phyloP scores from a whole-genome alignment of 768 basidiomycete species.

The Atractiella rhizophila region DNA sequence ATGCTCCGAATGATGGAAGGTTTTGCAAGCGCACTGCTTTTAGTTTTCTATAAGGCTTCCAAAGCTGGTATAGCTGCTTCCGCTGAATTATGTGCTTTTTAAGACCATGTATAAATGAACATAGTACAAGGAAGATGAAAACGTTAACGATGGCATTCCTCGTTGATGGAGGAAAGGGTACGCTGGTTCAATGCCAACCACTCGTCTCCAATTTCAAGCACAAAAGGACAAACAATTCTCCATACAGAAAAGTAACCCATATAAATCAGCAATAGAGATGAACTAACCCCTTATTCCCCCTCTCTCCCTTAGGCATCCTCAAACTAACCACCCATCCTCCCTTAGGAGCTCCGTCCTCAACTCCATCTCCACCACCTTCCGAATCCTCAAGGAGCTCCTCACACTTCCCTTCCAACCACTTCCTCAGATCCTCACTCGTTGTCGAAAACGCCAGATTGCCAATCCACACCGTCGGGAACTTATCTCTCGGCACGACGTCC shows the following conservation, averaged over 20 bases:
- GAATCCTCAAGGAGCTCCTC: background rate
- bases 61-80: conserved; percentile 32
- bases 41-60: conserved; percentile 30
- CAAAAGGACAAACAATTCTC: conserved; percentile 15
- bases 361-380: conserved; percentile 1
- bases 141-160: background rate
- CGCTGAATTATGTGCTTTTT: background rate
- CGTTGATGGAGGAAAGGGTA: too few species aligned
- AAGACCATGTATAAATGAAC: background rate
- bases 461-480: conserved; percentile 50
- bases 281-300: conserved; percentile 39
- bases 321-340: conserved; percentile 46
- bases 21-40: conserved; percentile 35
- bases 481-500: conserved; percentile 15
- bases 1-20: background rate
- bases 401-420: conserved; percentile 4
- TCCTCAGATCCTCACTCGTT: conserved; percentile 36
- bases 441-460: conserved; percentile 86
- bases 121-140: background rate
- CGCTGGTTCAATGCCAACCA: too few species aligned
- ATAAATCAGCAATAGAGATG: background rate
- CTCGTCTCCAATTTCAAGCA: too few species aligned
- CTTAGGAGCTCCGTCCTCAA: conserved; percentile 33
- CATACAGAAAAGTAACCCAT: conserved; percentile 12
- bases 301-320: conserved; percentile 45